Evolutionary conservation across 768 basidiomycete species (phyloP).

Genomic region (Termitomyces sp.): DNA sequence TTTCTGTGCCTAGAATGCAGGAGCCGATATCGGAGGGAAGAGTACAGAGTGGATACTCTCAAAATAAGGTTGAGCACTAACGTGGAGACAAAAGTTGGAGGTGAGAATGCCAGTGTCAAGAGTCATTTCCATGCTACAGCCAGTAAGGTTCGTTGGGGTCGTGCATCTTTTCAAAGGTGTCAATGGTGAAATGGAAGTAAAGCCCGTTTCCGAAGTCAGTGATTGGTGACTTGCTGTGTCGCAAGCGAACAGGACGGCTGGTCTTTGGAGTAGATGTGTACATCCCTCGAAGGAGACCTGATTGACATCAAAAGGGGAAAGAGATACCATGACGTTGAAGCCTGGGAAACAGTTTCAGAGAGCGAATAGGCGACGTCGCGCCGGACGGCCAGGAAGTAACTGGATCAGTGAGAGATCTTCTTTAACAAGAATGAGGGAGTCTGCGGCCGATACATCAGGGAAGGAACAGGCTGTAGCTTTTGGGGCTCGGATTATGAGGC

Average conservation of each 20-base stretch:
- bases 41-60: not conserved
- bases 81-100: conserved; percentile 29
- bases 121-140: conserved; percentile 38
- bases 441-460: conserved; percentile 21
- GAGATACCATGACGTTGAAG: conserved; percentile 22
- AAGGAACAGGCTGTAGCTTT: conserved; percentile 7
- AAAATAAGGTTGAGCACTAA: conserved; percentile 3
- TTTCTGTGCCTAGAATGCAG: conserved; percentile 21
- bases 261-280: conserved; percentile 23
- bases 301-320: conserved; percentile 23
- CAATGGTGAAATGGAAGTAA: conserved; percentile 22
- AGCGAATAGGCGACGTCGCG: conserved; percentile 13
- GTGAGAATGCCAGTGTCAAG: conserved; percentile 38
- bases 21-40: conserved; percentile 9
- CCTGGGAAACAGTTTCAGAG: conserved; percentile 21
- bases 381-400: conserved; percentile 26
- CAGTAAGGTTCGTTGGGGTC: conserved; percentile 44
- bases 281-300: conserved; percentile 24
- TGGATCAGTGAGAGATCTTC: conserved; percentile 1
- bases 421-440: conserved; percentile 25
- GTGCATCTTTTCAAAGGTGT: conserved; percentile 26
- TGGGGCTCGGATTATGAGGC: conserved; percentile 20
- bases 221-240: conserved; percentile 33
- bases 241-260: conserved; percentile 27
- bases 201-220: conserved; percentile 19